A percentile compares a stretch with the other conserved stretches of the same genome.
phyloP scores from a whole-genome alignment of 2,329 filamentous ascomycete genomes.

The Fusarium veterinarium region DNA sequence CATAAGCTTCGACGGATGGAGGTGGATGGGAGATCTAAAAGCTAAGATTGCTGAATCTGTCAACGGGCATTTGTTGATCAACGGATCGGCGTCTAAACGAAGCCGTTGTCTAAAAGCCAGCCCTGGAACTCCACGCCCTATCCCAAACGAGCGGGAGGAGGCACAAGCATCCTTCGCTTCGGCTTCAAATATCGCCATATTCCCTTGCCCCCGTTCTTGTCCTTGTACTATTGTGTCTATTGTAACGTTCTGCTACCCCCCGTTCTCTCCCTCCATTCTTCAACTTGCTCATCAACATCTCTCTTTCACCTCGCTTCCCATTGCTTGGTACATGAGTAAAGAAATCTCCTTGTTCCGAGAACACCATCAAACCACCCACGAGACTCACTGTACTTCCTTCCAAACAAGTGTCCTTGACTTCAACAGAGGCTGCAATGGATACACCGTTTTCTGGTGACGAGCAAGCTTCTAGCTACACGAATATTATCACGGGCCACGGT shows the following conservation, averaged over 20 bases:
- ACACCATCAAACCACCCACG: constrained; percentile 34
- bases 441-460: constrained; percentile 45
- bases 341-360: constrained; percentile 29
- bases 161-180: constrained; percentile 41
- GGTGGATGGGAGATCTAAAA: constrained; percentile 31
- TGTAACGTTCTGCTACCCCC: constrained; percentile 41
- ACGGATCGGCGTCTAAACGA: constrained; percentile 37
- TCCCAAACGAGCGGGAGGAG: constrained; percentile 40
- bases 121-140: constrained; percentile 33
- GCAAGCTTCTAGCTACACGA: constrained; percentile 50
- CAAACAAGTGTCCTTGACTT: constrained; percentile 27
- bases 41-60: constrained; percentile 34
- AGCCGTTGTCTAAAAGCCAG: constrained; percentile 35
- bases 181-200: constrained; percentile 43
- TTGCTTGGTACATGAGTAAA: constrained; percentile 33
- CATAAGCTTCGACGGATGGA: constrained; percentile 35
- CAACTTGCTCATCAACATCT: constrained; percentile 25
- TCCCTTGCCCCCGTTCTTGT: constrained; percentile 38
- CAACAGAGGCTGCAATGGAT: constrained; percentile 42
- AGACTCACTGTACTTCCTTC: constrained; percentile 38
- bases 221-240: constrained; percentile 45
- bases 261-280: constrained; percentile 24
- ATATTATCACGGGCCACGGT: constrained; percentile 39
- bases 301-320: constrained; percentile 28
- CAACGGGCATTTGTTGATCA: constrained; percentile 39